phyloP scores from a whole-genome alignment of 2,329 filamentous ascomycete species.

The Cytospora chrysosperma region DNA sequence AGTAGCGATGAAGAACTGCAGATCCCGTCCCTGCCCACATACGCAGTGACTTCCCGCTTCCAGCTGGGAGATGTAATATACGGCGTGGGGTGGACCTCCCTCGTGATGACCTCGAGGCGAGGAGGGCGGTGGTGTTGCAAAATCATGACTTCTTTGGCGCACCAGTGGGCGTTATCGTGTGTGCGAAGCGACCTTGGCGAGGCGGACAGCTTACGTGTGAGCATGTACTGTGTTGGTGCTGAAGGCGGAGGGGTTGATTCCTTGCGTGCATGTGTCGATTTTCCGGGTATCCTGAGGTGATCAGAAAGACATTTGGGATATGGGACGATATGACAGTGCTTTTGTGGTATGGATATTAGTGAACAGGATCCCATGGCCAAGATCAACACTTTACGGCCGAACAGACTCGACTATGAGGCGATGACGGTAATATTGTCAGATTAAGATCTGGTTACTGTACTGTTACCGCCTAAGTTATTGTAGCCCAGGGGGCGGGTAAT shows the following conservation, averaged over 20 bases:
- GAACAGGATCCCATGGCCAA: slow-evolving; percentile 21
- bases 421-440: not conserved
- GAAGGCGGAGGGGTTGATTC: slow-evolving; percentile 21
- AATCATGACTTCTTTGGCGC: slow-evolving; percentile 30
- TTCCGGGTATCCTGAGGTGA: slow-evolving; percentile 24
- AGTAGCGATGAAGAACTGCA: slow-evolving; percentile 3
- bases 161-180: slow-evolving; percentile 25
- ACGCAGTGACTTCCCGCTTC: slow-evolving; percentile 10
- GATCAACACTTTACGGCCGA: slow-evolving; percentile 18
- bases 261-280: slow-evolving; percentile 26
- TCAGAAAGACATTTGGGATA: slow-evolving; percentile 21
- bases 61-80: slow-evolving; percentile 25
- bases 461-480: not conserved
- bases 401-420: not conserved
- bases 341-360: slow-evolving; percentile 25
- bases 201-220: slow-evolving; percentile 23
- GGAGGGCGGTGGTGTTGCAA: slow-evolving; percentile 22
- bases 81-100: slow-evolving; percentile 26
- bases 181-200: slow-evolving; percentile 24
- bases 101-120: slow-evolving; percentile 22
- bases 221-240: slow-evolving; percentile 27
- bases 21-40: slow-evolving; percentile 14
- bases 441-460: not conserved
- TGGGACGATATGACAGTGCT: slow-evolving; percentile 21
- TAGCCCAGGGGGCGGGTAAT: not conserved